Conservation (phyloP, 345 rosid species). For the Excoecaria agallocha region DNA sequence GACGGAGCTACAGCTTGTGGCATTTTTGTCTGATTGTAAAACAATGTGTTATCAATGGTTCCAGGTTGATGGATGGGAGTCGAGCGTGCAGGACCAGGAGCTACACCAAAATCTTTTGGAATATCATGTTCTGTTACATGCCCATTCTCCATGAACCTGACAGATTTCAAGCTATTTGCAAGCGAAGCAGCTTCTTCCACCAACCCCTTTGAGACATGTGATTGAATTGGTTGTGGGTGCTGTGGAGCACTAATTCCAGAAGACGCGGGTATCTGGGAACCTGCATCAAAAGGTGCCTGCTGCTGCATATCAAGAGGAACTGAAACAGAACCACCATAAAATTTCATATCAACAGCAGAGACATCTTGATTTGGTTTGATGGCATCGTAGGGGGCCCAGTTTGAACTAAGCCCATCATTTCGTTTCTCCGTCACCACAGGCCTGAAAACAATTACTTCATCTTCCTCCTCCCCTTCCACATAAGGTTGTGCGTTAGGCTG, state of each 20-base stretch:
- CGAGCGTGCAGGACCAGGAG: slow-evolving; percentile 36
- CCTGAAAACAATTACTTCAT: slow-evolving; percentile 93
- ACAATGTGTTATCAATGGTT: slow-evolving; percentile 32
- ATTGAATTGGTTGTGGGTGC: slow-evolving; percentile 44
- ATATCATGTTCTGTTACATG: slow-evolving; percentile 46
- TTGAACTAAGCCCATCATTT: slow-evolving; percentile 33
- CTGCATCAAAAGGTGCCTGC: slow-evolving; percentile 39
- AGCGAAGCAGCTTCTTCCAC: slow-evolving; percentile 51
- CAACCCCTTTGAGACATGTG: slow-evolving; percentile 50
- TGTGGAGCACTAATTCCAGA: slow-evolving; percentile 41
- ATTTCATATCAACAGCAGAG: slow-evolving; percentile 39
- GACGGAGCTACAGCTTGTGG: slow-evolving; percentile 47
- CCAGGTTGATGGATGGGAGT: slow-evolving; percentile 46
- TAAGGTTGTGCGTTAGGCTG: slow-evolving; percentile 39
- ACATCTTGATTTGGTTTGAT: slow-evolving; percentile 40
- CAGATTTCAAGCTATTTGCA: slow-evolving; percentile 55
- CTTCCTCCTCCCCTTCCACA: slow-evolving; percentile 74
- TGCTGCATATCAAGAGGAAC: slow-evolving; percentile 42
- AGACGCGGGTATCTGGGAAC: slow-evolving; percentile 38
- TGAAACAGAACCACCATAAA: slow-evolving; percentile 36
- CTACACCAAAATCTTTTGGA: slow-evolving; percentile 41
- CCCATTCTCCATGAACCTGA: slow-evolving; percentile 58
- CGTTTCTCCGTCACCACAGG: slow-evolving; percentile 65
- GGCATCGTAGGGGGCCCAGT: slow-evolving; percentile 40
- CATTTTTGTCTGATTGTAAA: slow-evolving; percentile 43